Evolutionary conservation across 352 stramenopile species (phyloP), one percentile per base, ranked within the genome.

Genomic region (Aphanomyces astaci): DNA sequence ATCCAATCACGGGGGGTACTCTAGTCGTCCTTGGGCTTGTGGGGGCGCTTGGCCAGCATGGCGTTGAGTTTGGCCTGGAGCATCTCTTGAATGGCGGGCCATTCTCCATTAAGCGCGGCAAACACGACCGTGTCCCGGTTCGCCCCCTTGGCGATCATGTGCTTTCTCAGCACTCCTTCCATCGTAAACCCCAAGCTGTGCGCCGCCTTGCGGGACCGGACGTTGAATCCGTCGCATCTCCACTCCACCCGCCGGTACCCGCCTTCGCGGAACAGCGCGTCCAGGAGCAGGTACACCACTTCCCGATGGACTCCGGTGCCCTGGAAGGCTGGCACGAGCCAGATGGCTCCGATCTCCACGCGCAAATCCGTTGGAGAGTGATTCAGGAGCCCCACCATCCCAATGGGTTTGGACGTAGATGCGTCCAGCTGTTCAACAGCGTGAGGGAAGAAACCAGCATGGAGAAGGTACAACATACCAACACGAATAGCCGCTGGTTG

Each of bases 121-220:
- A 96, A 95, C 2, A 94, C 66, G 11, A 89, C 88, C 11, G 87
- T 92, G 70, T 96, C 89, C 22, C 79, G 75, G 55, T 96, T 96
- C 71, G 84, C 85, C 4, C 84, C 78, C 72, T 95, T 90, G 46
- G 90, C 72, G 65, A 96, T 80, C 63, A 79, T 78, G 71, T 96
- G 86, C 70, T 96, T 96, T 10, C 86, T 80, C 63, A 96, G 71
- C 9, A 96, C 88, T 7, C 89, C 89, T 75, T 96, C 89, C 64
- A 96, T 90, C 10, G 77, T 80, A 62, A 96, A 94, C 5, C 89
- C 88, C 31, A 94, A 67, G 31, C 81, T 89, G 60, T 96, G 85
- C 1, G 77, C 87, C 22, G 82, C 81, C 32, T 86, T 85, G 59
- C 87, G 73, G 33, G 81, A 87, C n/a, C 85, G 84, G 9, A 94